Evolutionary conservation across 768 basidiomycete genomes (phyloP).

Genomic region (Strobilomyces dryophilus): DNA sequence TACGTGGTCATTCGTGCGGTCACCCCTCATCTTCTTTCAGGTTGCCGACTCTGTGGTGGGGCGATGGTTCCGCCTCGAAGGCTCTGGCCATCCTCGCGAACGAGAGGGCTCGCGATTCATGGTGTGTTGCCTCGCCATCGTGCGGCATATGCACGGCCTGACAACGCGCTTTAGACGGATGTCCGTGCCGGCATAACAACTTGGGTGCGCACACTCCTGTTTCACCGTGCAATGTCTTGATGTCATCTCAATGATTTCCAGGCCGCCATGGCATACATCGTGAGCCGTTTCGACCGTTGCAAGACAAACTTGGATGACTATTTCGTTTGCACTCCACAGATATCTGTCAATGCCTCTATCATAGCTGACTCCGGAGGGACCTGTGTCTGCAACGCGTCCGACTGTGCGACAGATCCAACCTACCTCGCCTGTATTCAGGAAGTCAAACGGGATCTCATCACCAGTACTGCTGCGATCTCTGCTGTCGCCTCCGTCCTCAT

Average conservation of each 20-base stretch:
- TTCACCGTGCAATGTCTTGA: constrained; percentile 6
- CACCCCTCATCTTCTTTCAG: constrained; percentile 12
- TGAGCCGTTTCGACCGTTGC: constrained; percentile 29
- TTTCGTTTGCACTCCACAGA: constrained; percentile 37
- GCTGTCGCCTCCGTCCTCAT: constrained; percentile 75
- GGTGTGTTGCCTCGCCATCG: constrained; percentile 28
- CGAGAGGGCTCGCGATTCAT: constrained; percentile 62
- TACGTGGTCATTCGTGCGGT: not conserved
- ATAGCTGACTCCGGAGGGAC: constrained; percentile 75
- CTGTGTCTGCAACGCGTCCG: constrained; percentile 63
- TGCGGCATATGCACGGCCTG: not conserved
- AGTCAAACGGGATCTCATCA: constrained; percentile 74
- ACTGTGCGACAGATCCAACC: constrained; percentile 50
- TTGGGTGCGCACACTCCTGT: constrained; percentile 51
- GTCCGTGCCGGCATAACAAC: constrained; percentile 77
- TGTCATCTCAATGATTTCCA: constrained; percentile 19
- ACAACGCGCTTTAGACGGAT: constrained; percentile 50
- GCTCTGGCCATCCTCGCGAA: constrained; percentile 60
- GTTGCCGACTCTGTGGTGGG: constrained; percentile 45
- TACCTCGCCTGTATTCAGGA: constrained; percentile 59
- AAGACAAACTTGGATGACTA: accelerated
- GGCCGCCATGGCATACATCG: constrained; percentile 85
- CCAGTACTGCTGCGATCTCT: constrained; percentile 73
- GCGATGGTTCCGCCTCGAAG: constrained; percentile 70
- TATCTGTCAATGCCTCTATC: constrained; percentile 83